Evolutionary conservation across 306 rosid genomes (phyloP).

Genomic region (Prinsepia uniflora): DNA sequence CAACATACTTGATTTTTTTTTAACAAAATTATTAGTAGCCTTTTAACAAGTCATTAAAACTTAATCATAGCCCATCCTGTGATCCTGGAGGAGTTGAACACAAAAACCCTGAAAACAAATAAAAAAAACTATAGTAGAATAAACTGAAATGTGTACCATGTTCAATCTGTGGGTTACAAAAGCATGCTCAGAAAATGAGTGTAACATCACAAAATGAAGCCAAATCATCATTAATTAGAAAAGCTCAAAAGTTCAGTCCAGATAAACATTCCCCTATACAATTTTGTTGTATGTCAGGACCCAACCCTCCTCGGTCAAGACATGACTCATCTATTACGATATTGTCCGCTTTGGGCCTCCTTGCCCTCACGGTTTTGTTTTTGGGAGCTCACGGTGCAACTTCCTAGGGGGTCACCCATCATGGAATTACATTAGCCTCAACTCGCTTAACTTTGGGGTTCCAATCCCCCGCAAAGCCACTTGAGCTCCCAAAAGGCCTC

Average conservation of each 20-base stretch:
- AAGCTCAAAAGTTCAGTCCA: neutral
- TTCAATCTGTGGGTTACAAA: neutral
- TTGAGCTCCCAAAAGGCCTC: too few relatives aligned
- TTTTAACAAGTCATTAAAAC: neutral
- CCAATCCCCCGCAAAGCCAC: too few relatives aligned
- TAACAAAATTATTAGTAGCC: neutral
- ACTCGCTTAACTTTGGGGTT: too few relatives aligned
- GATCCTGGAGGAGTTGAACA: slow-evolving; percentile 2
- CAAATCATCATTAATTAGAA: neutral
- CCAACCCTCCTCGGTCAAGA: too few relatives aligned
- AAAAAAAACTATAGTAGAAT: slow-evolving; percentile 4
- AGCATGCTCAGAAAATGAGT: neutral
- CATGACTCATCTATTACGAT: too few relatives aligned
- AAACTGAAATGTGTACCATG: neutral
- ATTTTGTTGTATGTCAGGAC: too few relatives aligned
- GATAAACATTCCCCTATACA: neutral
- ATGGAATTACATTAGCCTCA: too few relatives aligned
- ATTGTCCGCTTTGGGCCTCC: too few relatives aligned
- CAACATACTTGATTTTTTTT: neutral
- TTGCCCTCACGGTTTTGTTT: too few relatives aligned
- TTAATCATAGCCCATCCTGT: neutral
- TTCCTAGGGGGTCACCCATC: too few relatives aligned
- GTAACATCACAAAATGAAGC: neutral
- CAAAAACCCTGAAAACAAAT: slow-evolving; percentile 6
- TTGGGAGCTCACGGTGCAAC: too few relatives aligned